phyloP scores from a whole-genome alignment of 106 monocot species.

The Platanthera guangdongensis region DNA sequence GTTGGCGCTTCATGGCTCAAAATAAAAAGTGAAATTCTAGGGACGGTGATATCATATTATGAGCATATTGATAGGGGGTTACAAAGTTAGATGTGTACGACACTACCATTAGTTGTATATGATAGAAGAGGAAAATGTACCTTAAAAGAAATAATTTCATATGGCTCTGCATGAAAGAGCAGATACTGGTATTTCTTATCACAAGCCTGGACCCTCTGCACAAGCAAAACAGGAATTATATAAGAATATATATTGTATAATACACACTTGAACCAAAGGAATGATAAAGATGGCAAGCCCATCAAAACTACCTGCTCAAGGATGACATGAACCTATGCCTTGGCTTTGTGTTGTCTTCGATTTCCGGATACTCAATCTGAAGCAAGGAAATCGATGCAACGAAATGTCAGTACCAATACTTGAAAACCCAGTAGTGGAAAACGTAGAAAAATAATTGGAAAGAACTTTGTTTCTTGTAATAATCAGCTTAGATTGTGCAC shows the following conservation, averaged over 20 bases:
- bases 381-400: too few relatives aligned
- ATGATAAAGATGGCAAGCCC: too few relatives aligned
- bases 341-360: slow-evolving; percentile 81
- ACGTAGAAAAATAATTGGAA: too few relatives aligned
- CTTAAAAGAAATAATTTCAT: slow-evolving; percentile 89
- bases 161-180: slow-evolving; percentile 87
- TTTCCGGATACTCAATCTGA: slow-evolving; percentile 96
- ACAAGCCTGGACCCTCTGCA: slow-evolving; percentile 79
- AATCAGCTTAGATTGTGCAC: too few relatives aligned
- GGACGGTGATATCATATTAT: background rate
- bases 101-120: background rate
- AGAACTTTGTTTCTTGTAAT: too few relatives aligned
- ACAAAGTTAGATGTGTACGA: background rate
- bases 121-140: slow-evolving; percentile 18
- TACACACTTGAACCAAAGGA: too few relatives aligned
- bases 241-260: too few relatives aligned
- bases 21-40: background rate
- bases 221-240: slow-evolving; percentile 2
- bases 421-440: too few relatives aligned
- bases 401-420: too few relatives aligned
- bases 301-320: too few relatives aligned
- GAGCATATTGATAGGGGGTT: background rate
- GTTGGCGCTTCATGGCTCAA: too few relatives aligned
- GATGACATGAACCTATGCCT: too few relatives aligned
- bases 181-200: slow-evolving; percentile 94